These are phyloP conservation scores for Incumbomyces delicatus DNA, from an alignment of 2,329 filamentous ascomycete species.

Conservation along the genomic window DNA sequence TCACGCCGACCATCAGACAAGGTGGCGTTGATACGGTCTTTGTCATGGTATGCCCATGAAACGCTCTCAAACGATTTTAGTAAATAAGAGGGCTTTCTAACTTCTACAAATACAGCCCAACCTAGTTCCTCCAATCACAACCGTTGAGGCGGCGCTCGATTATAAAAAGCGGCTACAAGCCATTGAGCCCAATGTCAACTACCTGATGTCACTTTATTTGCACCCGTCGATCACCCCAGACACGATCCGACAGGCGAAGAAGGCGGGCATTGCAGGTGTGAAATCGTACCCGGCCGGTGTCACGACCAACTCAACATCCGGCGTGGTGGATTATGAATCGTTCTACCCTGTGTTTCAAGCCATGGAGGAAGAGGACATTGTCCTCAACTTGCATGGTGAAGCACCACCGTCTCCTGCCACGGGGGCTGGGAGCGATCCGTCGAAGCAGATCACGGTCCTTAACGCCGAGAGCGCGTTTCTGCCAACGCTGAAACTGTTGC, in stretches of 20 bases:
- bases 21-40: conserved; percentile 56
- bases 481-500: conserved; percentile 64
- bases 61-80: conserved; percentile 14
- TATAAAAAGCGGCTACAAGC: conserved; percentile 54
- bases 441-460: conserved; percentile 43
- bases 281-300: conserved; percentile 36
- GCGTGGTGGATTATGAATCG: conserved; percentile 34
- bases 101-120: conserved; percentile 46
- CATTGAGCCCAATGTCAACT: conserved; percentile 54
- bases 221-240: conserved; percentile 57
- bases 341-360: conserved; percentile 62
- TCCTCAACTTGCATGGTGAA: conserved; percentile 93
- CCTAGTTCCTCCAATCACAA: conserved; percentile 54
- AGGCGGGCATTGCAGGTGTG: conserved; percentile 58
- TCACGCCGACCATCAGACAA: conserved; percentile 45
- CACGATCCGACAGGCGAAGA: conserved; percentile 62
- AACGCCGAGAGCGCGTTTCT: conserved; percentile 70
- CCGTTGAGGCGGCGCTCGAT: conserved; percentile 52
- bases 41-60: conserved; percentile 40
- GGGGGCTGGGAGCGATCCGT: neutral
- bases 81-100: no score
- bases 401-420: conserved; percentile 37
- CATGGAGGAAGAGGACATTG: conserved; percentile 73
- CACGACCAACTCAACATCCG: conserved; percentile 48
- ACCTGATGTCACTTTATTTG: conserved; percentile 64